Conservation (phyloP, 2,329 filamentous ascomycete genomes). For the Eutypa lata region DNA sequence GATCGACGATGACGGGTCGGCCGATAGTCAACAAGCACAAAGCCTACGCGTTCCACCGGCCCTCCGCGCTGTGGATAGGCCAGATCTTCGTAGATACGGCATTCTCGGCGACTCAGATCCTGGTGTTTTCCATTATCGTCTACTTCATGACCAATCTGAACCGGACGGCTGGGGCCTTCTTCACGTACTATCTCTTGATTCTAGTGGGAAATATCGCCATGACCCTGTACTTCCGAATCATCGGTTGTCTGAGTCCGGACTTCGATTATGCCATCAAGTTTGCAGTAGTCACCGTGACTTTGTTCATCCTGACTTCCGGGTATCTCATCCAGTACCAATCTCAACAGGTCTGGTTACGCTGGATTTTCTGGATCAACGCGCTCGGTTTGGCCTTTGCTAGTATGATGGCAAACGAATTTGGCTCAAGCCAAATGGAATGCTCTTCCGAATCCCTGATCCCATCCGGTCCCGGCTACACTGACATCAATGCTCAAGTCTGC, state of each 20-base stretch:
- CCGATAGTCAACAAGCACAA: constrained; percentile 81
- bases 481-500: constrained; percentile 76
- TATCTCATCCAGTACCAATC: constrained; percentile 79
- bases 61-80: constrained; percentile 77
- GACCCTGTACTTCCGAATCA: constrained; percentile 74
- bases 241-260: constrained; percentile 72
- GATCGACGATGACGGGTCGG: constrained; percentile 70
- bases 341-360: constrained; percentile 73
- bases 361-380: constrained; percentile 77
- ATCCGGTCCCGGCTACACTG: constrained; percentile 63
- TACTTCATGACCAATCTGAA: constrained; percentile 75
- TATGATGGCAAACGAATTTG: constrained; percentile 87
- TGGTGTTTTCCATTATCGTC: constrained; percentile 71
- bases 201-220: constrained; percentile 67
- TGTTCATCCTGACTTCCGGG: constrained; percentile 78
- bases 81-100: constrained; percentile 77
- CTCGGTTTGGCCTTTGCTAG: constrained; percentile 72
- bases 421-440: constrained; percentile 65
- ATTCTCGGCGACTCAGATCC: constrained; percentile 67
- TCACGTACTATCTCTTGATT: constrained; percentile 71
- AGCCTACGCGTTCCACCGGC: constrained; percentile 78
- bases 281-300: constrained; percentile 72
- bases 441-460: constrained; percentile 67
- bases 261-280: constrained; percentile 86
- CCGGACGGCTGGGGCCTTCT: constrained; percentile 72